phyloP scores from a whole-genome alignment of 441 rosid species.

The Gossypium trilobum region DNA sequence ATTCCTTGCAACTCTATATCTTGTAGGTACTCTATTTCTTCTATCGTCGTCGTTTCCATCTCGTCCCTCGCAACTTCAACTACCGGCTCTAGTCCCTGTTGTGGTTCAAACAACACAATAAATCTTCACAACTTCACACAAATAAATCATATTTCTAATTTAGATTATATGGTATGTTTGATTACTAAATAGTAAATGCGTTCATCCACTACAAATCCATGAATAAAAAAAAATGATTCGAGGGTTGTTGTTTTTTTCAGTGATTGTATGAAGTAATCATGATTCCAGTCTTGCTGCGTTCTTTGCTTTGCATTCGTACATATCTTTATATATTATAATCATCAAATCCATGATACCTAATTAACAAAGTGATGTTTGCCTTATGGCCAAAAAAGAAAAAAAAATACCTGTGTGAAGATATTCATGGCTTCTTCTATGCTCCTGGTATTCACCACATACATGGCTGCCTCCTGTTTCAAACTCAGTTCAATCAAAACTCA shows the following conservation, averaged over 20 bases:
- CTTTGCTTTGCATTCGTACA: no score
- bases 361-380: neutral
- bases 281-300: no score
- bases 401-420: constrained; percentile 34
- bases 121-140: no score
- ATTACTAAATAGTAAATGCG: no score
- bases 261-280: no score
- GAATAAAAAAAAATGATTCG: no score
- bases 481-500: neutral
- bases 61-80: neutral
- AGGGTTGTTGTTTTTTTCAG: no score
- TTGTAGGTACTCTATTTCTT: neutral
- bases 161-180: no score
- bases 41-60: neutral
- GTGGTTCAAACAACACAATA: no score
- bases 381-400: neutral
- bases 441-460: constrained; percentile 28
- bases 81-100: constrained; percentile 35
- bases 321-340: no score
- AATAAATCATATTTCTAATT: no score
- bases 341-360: neutral
- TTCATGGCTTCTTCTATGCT: constrained; percentile 38
- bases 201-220: no score
- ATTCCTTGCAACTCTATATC: neutral
- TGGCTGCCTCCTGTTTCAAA: constrained; percentile 37